Base-by-base conservation (phyloP, 2,329 filamentous ascomycete species). In the Cordyceps tenuipes region DNA sequence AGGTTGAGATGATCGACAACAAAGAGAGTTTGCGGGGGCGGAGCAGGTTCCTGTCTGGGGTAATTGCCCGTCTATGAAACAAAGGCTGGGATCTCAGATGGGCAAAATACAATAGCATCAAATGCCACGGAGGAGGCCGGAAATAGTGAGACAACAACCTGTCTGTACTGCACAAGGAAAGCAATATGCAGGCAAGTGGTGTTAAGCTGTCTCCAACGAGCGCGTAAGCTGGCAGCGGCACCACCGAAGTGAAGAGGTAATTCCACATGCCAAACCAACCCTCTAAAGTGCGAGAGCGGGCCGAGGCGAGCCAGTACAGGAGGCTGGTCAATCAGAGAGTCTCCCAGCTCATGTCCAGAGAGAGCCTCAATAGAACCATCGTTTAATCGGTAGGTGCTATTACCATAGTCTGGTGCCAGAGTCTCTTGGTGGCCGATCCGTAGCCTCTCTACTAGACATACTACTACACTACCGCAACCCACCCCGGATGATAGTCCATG, bases 1-100 rank as follows among this genome's bases (percentile, higher is more conserved):
- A 48, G 39, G 21, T 53, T 46, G 12, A 34, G 34, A 29, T 44
- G 57, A 59, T 59, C 57, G 57, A 50, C 56, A 52, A n/a, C 5
- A 59, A 19, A 17, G 26, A 10, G 10, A 8, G 23, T 44, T 34
- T 59, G 48, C 15, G 56, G 48, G 56, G 47, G 26, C 56, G 56
- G 56, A 59, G 56, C 23, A 36, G 31, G 56, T 46, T 52, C 56
- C 56, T 52, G 56, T 39, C 57, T 52, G 57, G 57, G 57, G 39
- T 59, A 59, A 52, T 52, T 15, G 57, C 46, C 57, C 57, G 57
- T 31, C 8, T 36, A 46, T 17, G 39, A 12, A n/a, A 19, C 29
- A 44, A 36, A 19, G 52, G 48, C 48, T 26, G 48, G 48, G 36
- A 31, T 52, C 21, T 19, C 5, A 13, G 19, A 57, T 43, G 21